Conservation (phyloP, 2,329 filamentous ascomycete genomes). For the Escovopsis sp. region DNA sequence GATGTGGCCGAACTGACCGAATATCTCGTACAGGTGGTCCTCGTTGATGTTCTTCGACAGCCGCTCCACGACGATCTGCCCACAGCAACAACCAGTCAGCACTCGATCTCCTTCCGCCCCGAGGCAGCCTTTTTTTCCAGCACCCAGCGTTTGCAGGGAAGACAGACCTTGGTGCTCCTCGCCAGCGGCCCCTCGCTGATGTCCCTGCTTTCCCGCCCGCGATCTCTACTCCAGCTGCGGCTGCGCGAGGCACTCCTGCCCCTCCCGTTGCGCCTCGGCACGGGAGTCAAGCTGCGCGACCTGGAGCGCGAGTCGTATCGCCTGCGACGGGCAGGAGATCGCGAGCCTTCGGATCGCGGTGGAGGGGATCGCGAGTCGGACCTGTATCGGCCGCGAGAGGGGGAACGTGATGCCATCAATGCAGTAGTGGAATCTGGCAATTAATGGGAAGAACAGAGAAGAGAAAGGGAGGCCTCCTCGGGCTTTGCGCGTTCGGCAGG, state of each 20-base stretch:
- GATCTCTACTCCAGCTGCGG: slow-evolving; percentile 19
- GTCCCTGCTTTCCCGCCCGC: slow-evolving; percentile 20
- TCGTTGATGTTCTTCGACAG: slow-evolving; percentile 91
- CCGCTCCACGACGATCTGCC: slow-evolving; percentile 85
- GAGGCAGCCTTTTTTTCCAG: no score
- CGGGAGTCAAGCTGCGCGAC: slow-evolving; percentile 16
- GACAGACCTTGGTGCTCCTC: slow-evolving; percentile 37
- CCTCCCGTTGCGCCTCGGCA: slow-evolving; percentile 19
- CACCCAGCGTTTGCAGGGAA: no score
- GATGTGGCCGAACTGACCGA: slow-evolving; percentile 74
- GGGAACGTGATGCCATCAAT: slow-evolving; percentile 16
- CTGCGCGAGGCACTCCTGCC: slow-evolving; percentile 15
- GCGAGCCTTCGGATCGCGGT: slow-evolving; percentile 19
- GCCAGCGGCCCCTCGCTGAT: slow-evolving; percentile 22
- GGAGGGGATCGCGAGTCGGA: slow-evolving; percentile 21
- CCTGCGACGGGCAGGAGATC: slow-evolving; percentile 17
- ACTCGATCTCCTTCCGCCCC: background rate
- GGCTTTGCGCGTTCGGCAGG: no score
- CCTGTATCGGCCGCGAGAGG: slow-evolving; percentile 17
- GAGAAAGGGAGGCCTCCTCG: no score
- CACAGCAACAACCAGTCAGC: background rate
- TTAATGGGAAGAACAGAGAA: no score
- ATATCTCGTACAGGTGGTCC: slow-evolving; percentile 79
- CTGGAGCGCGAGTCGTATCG: slow-evolving; percentile 16
- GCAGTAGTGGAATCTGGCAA: no score